These are phyloP conservation scores for Pseudonitzschia multistriata DNA, from an alignment of 108 stramenopile genomes.

Conservation along the genomic window DNA sequence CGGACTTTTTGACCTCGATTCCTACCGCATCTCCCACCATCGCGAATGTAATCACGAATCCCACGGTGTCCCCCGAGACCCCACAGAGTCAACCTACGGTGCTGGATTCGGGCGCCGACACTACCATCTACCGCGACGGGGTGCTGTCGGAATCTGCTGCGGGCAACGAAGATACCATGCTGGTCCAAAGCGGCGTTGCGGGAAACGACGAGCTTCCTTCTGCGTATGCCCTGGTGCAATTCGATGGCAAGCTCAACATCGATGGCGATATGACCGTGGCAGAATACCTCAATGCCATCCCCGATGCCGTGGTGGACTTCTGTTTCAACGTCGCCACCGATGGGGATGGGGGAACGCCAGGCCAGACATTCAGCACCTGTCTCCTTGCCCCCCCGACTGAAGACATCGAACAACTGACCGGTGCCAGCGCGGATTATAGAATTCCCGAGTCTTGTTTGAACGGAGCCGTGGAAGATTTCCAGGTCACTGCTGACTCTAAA, in stretches of 20 bases:
- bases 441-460: neutral
- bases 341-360: no score
- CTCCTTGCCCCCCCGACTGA: neutral
- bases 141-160: neutral
- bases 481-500: neutral
- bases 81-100: neutral
- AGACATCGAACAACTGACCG: no score
- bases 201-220: neutral
- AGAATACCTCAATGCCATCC: neutral
- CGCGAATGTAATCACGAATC: neutral
- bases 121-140: conserved; percentile 2
- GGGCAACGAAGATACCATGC: neutral
- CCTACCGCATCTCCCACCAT: neutral
- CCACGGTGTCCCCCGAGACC: neutral
- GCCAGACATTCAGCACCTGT: neutral
- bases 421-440: neutral
- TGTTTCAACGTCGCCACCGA: neutral
- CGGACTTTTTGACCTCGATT: neutral
- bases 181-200: conserved; percentile 6
- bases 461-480: neutral
- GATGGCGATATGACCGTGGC: neutral
- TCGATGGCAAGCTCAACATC: neutral
- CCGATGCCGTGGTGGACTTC: neutral
- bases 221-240: conserved; percentile 10
- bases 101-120: neutral